Percentiles rank a stretch among this genome's conserved stretches.
Evolutionary conservation across 139 green algal genomes (phyloP).

Genomic region (Coelastrella sp.): DNA sequence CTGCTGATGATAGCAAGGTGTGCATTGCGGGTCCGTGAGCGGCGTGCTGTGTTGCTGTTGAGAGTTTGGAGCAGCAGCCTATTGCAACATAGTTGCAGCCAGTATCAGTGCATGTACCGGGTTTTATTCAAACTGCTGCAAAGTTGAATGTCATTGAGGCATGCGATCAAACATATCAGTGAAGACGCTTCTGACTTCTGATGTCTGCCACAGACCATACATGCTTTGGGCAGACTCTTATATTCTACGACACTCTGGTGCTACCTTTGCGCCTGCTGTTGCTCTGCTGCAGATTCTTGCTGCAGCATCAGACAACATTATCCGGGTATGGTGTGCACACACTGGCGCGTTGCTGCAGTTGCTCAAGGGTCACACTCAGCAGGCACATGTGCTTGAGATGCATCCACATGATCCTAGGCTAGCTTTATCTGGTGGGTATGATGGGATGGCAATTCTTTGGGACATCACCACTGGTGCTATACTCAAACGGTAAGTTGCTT

Average conservation of each 20-base stretch:
- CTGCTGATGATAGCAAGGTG: conserved; percentile 65
- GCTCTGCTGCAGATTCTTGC: conserved; percentile 42
- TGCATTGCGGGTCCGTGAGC: background rate
- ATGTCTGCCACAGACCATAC: too few species aligned
- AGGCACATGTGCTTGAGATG: conserved; percentile 76
- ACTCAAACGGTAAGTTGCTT: conserved; percentile 11
- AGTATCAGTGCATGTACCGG: too few species aligned
- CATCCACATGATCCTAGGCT: conserved; percentile 79
- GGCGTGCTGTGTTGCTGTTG: background rate
- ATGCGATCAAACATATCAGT: too few species aligned
- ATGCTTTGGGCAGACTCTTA: background rate
- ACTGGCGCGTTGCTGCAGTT: conserved; percentile 52
- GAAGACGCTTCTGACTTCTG: too few species aligned
- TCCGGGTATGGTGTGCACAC: conserved; percentile 69
- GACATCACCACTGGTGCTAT: conserved; percentile 50
- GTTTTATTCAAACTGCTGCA: too few species aligned
- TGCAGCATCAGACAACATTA: conserved; percentile 42
- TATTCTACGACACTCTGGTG: background rate
- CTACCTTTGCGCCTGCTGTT: background rate
- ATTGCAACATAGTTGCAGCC: background rate
- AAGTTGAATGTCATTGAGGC: too few species aligned
- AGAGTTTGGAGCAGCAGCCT: too few species aligned
- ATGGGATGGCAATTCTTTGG: conserved; percentile 81
- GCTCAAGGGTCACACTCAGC: conserved; percentile 64
- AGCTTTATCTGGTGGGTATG: conserved; percentile 80